Evolutionary conservation across 2,329 filamentous ascomycete species (phyloP).

Genomic region (Hortaea werneckii): DNA sequence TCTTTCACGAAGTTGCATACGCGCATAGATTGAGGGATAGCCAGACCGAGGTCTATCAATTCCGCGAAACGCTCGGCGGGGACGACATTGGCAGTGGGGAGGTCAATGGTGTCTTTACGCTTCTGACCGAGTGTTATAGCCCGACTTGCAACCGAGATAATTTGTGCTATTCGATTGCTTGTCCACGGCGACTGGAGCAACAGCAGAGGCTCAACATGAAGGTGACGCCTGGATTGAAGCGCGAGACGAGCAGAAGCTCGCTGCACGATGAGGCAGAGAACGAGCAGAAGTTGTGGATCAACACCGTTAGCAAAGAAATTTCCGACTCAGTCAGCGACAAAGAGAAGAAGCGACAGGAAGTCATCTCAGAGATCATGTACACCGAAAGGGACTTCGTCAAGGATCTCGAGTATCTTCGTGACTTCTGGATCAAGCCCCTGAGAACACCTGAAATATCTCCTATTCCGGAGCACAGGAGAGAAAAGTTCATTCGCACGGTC

Average conservation of each 20-base stretch:
- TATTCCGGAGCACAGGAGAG: constrained; percentile 76
- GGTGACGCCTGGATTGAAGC: constrained; percentile 75
- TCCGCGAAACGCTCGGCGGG: constrained; percentile 84
- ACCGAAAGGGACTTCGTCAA: constrained; percentile 98
- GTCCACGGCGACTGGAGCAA: constrained; percentile 84
- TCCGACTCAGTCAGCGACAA: constrained; percentile 80
- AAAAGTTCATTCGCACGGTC: constrained; percentile 85
- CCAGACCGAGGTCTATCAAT: constrained; percentile 91
- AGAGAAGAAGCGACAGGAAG: constrained; percentile 95
- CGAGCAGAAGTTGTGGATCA: constrained; percentile 98
- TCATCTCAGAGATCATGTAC: constrained; percentile 97
- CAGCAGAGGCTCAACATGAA: constrained; percentile 90
- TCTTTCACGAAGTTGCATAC: constrained; percentile 98
- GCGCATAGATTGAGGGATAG: constrained; percentile 92
- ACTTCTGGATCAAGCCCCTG: constrained; percentile 96
- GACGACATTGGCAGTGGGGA: constrained; percentile 54
- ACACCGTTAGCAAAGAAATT: constrained; percentile 90
- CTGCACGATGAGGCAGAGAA: constrained; percentile 76
- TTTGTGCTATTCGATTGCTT: constrained; percentile 95
- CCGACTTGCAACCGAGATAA: constrained; percentile 93
- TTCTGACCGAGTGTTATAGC: constrained; percentile 95
- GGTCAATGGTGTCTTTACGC: constrained; percentile 92
- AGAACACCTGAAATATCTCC: constrained; percentile 69
- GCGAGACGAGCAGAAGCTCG: constrained; percentile 58
- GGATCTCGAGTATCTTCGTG: constrained; percentile 90